Percentiles rank a stretch among this genome's conserved stretches.
Conservation (phyloP, 2,329 filamentous ascomycete genomes). For the Claviceps maximensis region DNA sequence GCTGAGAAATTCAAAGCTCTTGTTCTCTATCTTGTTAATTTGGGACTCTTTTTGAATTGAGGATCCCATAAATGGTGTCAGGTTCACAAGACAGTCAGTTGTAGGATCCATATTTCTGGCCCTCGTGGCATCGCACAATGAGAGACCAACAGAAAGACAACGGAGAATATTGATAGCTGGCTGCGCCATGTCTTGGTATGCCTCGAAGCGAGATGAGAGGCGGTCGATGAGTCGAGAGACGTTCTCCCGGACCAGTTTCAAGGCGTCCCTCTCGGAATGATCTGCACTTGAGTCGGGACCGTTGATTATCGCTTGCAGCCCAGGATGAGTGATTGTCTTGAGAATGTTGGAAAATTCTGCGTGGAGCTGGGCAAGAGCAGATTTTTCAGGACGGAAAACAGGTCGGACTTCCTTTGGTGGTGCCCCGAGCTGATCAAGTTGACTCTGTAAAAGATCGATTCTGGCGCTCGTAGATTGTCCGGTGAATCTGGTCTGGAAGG, state of each 20-base stretch:
- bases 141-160: slow-evolving; percentile 64
- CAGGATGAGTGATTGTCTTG: slow-evolving; percentile 41
- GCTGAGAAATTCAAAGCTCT: slow-evolving; percentile 31
- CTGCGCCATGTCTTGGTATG: slow-evolving; percentile 73
- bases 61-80: slow-evolving; percentile 45
- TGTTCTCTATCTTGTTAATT: slow-evolving; percentile 10
- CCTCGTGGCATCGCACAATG: slow-evolving; percentile 35
- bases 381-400: slow-evolving; percentile 58
- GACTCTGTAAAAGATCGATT: slow-evolving; percentile 45
- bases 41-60: slow-evolving; percentile 19
- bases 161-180: slow-evolving; percentile 69
- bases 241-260: slow-evolving; percentile 39
- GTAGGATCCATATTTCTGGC: slow-evolving; percentile 27
- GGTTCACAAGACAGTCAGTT: slow-evolving; percentile 26
- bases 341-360: slow-evolving; percentile 71
- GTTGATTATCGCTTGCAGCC: slow-evolving; percentile 1
- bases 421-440: slow-evolving; percentile 50
- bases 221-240: slow-evolving; percentile 58
- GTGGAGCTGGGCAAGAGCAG: slow-evolving; percentile 59
- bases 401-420: slow-evolving; percentile 50
- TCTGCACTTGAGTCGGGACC: slow-evolving; percentile 11
- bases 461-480: slow-evolving; percentile 57
- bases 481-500: slow-evolving; percentile 55
- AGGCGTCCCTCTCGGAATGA: slow-evolving; percentile 19
- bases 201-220: slow-evolving; percentile 55